Evolutionary conservation across 1,139 yeast species (phyloP).

Genomic region (Debaryomycetaceae sp.): DNA sequence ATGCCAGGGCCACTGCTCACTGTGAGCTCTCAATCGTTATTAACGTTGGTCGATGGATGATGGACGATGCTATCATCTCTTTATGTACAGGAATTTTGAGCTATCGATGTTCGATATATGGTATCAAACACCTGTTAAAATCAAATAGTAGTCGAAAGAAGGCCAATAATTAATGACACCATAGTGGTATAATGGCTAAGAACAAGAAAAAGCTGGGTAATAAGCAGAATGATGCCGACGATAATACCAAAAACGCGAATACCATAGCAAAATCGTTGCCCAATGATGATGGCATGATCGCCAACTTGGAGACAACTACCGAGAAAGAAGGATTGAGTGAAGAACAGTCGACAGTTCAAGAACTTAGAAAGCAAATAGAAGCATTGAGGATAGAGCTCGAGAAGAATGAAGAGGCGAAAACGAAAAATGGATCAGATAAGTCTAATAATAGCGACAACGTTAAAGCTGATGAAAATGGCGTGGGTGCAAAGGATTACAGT

Average conservation of each 20-base stretch:
- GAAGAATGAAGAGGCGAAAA: constrained; percentile 8
- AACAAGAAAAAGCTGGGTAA: constrained; percentile 24
- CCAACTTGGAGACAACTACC: not conserved
- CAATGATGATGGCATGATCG: not conserved
- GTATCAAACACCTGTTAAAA: not conserved
- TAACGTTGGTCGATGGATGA: not conserved
- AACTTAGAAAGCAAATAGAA: constrained; percentile 11
- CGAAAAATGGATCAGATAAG: constrained; percentile 1
- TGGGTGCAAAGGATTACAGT: not conserved
- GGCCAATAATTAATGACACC: not conserved
- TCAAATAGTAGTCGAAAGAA: not conserved
- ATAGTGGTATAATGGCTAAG: constrained; percentile 22
- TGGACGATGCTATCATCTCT: not conserved
- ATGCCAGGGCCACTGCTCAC: not conserved
- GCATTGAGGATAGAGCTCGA: constrained; percentile 18
- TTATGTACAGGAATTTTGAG: not conserved
- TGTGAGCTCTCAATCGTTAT: not conserved
- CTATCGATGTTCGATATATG: not conserved
- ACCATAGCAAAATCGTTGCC: not conserved
- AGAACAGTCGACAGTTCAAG: not conserved
- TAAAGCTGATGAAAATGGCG: not conserved
- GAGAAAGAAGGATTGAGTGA: not conserved
- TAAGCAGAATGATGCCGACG: not conserved
- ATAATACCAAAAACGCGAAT: not conserved
- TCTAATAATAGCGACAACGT: not conserved